Percentiles rank a stretch among this genome's conserved stretches.
These are phyloP conservation scores for Russula compacta DNA, from an alignment of 768 basidiomycete genomes.

Conservation along the genomic window DNA sequence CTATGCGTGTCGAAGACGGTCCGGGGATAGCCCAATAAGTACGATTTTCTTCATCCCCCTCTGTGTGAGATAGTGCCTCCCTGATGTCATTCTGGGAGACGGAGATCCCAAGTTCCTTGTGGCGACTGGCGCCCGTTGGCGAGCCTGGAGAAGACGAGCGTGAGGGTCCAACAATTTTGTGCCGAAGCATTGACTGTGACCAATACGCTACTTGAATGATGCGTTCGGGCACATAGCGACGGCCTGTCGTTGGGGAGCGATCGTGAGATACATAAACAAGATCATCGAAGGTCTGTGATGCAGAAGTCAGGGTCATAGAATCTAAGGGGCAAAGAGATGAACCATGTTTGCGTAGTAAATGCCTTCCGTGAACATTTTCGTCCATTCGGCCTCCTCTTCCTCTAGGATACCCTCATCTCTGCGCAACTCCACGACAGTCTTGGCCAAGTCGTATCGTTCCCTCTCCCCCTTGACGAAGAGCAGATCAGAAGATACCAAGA, in stretches of 20 bases:
- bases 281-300: conserved; percentile 63
- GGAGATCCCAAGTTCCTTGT: conserved; percentile 66
- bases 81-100: conserved; percentile 44
- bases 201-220: conserved; percentile 74
- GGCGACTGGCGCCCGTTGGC: conserved; percentile 26
- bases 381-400: conserved; percentile 65
- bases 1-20: conserved; percentile 67
- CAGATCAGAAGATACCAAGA: conserved; percentile 65
- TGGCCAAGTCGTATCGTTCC: conserved; percentile 72
- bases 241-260: conserved; percentile 59
- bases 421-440: conserved; percentile 65
- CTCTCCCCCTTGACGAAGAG: conserved; percentile 74
- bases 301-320: conserved; percentile 11
- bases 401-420: conserved; percentile 43
- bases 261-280: conserved; percentile 67
- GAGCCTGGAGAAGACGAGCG: conserved; percentile 28
- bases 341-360: conserved; percentile 90
- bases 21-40: conserved; percentile 55
- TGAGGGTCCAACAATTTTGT: conserved; percentile 39
- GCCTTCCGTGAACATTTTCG: conserved; percentile 58
- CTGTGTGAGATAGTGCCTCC: conserved; percentile 24
- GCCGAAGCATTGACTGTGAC: conserved; percentile 60
- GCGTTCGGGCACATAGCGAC: conserved; percentile 56
- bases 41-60: conserved; percentile 23
- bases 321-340: conserved; percentile 20